A percentile compares a stretch with the other conserved stretches of the same genome.
These are phyloP conservation scores for Trichoderma sp. DNA, from an alignment of 2,329 filamentous ascomycete species.

Conservation along the genomic window DNA sequence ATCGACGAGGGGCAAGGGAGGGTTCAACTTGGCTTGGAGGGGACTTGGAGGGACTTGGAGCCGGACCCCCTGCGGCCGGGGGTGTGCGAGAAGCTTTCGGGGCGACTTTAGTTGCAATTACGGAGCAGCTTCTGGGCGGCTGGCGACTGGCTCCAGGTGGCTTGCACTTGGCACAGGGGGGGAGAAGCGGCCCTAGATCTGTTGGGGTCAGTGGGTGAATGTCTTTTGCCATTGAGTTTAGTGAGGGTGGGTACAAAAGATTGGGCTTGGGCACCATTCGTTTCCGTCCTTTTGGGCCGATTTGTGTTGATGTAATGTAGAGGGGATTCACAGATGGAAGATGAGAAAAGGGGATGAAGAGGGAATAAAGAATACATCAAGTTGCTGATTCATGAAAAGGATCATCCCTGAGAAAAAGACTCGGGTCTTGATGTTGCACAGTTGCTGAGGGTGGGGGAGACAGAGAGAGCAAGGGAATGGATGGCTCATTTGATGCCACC, in stretches of 20 bases:
- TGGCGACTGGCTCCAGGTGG: conserved; percentile 13
- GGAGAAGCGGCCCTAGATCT: conserved; percentile 13
- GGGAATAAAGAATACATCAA: background rate
- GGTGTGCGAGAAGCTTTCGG: conserved; percentile 13
- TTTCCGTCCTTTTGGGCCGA: background rate
- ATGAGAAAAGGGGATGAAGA: background rate
- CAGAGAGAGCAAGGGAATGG: background rate
- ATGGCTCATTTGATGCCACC: background rate
- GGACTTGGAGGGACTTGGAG: background rate
- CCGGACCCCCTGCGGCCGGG: background rate
- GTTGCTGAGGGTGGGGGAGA: background rate
- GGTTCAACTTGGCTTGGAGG: background rate
- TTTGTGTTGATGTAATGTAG: background rate
- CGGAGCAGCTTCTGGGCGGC: background rate
- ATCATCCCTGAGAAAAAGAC: background rate
- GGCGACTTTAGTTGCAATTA: conserved; percentile 5
- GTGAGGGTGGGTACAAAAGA: background rate
- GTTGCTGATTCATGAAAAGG: background rate
- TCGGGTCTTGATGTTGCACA: background rate
- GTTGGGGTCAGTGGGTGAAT: conserved; percentile 17
- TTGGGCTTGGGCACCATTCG: background rate
- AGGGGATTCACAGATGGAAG: background rate
- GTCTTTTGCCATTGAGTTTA: conserved; percentile 8
- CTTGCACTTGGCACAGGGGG: conserved; percentile 1
- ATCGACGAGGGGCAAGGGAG: conserved; percentile 4